Base-by-base conservation (phyloP, 495 filamentous ascomycete genomes). In the Neurospora terricola region DNA sequence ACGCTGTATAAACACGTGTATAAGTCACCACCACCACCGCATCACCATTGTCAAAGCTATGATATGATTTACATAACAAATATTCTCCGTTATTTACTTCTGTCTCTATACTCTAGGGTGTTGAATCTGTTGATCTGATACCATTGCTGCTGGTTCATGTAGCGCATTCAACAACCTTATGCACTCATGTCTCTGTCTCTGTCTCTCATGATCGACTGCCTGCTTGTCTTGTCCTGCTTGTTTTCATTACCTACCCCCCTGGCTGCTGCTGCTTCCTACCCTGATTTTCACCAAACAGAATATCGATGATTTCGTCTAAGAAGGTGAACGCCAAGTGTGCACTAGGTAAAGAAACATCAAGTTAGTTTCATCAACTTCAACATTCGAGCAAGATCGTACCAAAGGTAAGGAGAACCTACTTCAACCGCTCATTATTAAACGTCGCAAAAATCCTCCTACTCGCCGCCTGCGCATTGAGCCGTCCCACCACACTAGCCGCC, bases 401-500 rank as follows among this genome's bases (percentile, higher is more conserved):
- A 38, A 76, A 38, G 48, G 72, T 9, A 16, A 34, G 38, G 39
- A 70, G 30, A 37, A 84, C 88, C 77, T 81, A 90, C 89, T 94
- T 94, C 70, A 91, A 78, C 75, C 89, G 84, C 71, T 85, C 82
- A 79, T 96, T 96, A 78, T 96, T 97, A 72, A 96, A 85, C 9
- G 90, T 93, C 8, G 91, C 93, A 81, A 93, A 93, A 62, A 95
- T 87, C 69, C 92, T 87, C 72, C 93, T 85, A 34, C 92, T 91
- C 38, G 93, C 93, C 69, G 89, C 92, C 80, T 95, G 92, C 18
- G 93, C 93, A 82, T 96, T 97, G 43, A 90, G 87, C 73, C 92
- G 84, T 16, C 93, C 93, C 14, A 97, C 93, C 16, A 97, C 93
- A 78, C 91, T 94, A 21, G 90, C 93, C 21, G 92, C 93, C 68